These are phyloP conservation scores for Rhizophagus sp. DNA, from an alignment of 192 early-diverging fungal species.

Conservation along the genomic window DNA sequence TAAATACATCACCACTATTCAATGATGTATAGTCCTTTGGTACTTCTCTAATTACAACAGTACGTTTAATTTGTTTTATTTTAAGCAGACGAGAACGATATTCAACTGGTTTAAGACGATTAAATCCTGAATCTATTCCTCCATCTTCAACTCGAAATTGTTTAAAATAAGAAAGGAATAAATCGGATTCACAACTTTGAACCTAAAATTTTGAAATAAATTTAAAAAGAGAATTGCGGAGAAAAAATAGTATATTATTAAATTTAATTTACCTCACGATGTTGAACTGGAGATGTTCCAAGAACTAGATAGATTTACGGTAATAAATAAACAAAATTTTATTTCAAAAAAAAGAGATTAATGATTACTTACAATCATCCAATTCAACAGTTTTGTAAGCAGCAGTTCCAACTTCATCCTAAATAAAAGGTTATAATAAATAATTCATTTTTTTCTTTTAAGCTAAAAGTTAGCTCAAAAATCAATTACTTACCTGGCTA, in stretches of 20 bases:
- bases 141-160: slow-evolving; percentile 58
- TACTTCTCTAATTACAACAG: slow-evolving; percentile 66
- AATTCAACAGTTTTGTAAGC: slow-evolving; percentile 84
- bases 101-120: slow-evolving; percentile 55
- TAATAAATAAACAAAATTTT: background rate
- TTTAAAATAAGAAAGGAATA: slow-evolving; percentile 72
- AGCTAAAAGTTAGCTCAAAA: background rate
- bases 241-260: no score
- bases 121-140: slow-evolving; percentile 74
- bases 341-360: background rate
- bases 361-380: slow-evolving; percentile 58
- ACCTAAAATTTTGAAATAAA: slow-evolving; percentile 38
- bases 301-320: slow-evolving; percentile 47
- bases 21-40: slow-evolving; percentile 49
- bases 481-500: slow-evolving; percentile 49
- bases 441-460: background rate
- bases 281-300: slow-evolving; percentile 65
- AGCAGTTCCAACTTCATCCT: slow-evolving; percentile 79
- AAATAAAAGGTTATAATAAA: background rate
- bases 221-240: background rate
- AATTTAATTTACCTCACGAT: slow-evolving; percentile 59
- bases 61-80: slow-evolving; percentile 49
- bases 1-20: slow-evolving; percentile 75
- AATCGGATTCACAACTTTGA: slow-evolving; percentile 62
- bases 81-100: slow-evolving; percentile 55